Base-by-base conservation (phyloP, 495 filamentous ascomycete species). In the Trichoderma virens region DNA sequence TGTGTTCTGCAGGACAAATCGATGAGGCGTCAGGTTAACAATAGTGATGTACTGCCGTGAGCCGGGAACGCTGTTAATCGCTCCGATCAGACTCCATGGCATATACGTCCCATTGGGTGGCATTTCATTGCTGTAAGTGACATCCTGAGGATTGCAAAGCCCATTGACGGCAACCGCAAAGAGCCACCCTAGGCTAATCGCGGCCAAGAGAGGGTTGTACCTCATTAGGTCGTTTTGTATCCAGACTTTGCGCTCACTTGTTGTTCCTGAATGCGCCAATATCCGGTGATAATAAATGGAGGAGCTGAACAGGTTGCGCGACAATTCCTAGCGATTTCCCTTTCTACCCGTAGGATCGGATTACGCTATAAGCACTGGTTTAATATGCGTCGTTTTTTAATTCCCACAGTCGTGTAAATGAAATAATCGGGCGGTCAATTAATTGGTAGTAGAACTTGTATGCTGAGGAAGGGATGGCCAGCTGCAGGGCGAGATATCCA, bases 1-100 rank as follows among this genome's bases (percentile, higher is more conserved):
- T 0, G 61, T 65, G 62, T 65, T 60, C 7, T 66, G 64, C n/a
- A 76, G 62, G 5, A 47, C 65, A 69, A 73, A 66, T 43, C 71
- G 66, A 62, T 76, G 71, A 0, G 73, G 73, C 2, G 72, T 72
- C 13, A 66, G 67, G 66, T 76, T 76, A 25, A 74, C 70, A 11
- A 76, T 64, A 7, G 68, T 67, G 45, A 74, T 51, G 65, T 66
- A 73, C 45, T 71, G 70, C 25, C 64, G 66, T 20, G 60, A 62
- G 28, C 67, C 67, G 45, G 67, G 38, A n/a, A 11, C 28, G 23
- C 25, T 61, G n/a, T 63, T 35, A 5, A 62, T 20, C 0, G 65
- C 65, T 7, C 65, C 67, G 32, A 68, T 34, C 30, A 65, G 31
- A 47, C 64, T 59, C 56, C 60, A 64, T 8, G 65, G 63, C 63